Conservation (phyloP, 805 yeast species). For the Yamadazyma nakazawae region DNA sequence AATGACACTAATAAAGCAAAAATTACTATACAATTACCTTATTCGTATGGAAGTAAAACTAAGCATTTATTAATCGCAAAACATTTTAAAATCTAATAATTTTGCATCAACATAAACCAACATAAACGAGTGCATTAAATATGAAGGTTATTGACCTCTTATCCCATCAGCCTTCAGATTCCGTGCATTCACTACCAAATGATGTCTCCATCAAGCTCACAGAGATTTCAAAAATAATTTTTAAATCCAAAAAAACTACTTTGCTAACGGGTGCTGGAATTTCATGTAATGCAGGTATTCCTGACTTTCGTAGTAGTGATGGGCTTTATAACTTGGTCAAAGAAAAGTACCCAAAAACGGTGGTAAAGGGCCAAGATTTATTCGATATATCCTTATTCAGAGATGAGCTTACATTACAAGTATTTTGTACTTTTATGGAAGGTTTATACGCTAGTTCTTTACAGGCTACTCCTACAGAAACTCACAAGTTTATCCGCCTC, state of each 20-base stretch:
- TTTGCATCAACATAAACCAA: not conserved
- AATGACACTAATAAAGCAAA: slow-evolving; percentile 9
- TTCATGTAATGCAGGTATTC: slow-evolving; percentile 95
- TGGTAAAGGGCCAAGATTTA: slow-evolving; percentile 82
- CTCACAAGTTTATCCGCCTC: slow-evolving; percentile 70
- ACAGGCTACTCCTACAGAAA: slow-evolving; percentile 74
- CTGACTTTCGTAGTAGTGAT: slow-evolving; percentile 83
- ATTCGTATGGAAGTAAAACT: slow-evolving; percentile 7
- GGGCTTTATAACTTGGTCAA: slow-evolving; percentile 81
- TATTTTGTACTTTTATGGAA: slow-evolving; percentile 91
- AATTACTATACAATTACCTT: slow-evolving; percentile 3
- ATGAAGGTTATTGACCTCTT: slow-evolving; percentile 32
- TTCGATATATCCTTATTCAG: slow-evolving; percentile 84
- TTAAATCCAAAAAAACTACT: slow-evolving; percentile 57
- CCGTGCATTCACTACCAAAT: slow-evolving; percentile 19
- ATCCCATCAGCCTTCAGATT: slow-evolving; percentile 9
- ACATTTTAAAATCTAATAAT: not conserved
- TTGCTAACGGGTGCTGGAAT: slow-evolving; percentile 94
- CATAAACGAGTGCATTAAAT: not conserved
- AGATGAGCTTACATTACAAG: slow-evolving; percentile 56
- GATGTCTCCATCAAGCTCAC: slow-evolving; percentile 33
- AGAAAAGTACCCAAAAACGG: slow-evolving; percentile 53
- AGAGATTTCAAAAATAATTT: slow-evolving; percentile 40
- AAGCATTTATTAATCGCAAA: not conserved
- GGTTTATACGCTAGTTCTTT: slow-evolving; percentile 61